Base-by-base conservation (phyloP, 768 basidiomycete genomes). In the Serendipita indica region DNA sequence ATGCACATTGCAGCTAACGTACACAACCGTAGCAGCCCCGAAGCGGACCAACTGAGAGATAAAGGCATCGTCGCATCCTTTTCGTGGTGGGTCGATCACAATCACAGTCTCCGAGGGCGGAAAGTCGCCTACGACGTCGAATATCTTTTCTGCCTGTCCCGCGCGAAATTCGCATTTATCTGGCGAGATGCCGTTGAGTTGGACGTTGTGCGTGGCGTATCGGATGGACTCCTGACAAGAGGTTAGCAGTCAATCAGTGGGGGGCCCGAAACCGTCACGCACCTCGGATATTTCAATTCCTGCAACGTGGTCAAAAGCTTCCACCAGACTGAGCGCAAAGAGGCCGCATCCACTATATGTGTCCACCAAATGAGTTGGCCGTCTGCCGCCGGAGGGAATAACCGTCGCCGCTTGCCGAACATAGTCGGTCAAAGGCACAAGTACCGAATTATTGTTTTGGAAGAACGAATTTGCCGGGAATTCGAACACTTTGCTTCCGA, bases 361-460 rank as follows among this genome's bases (percentile, higher is more conserved):
- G 67, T 99, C 94, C 30, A 99, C 89, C 43, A 98, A 83, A 70
- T 94, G 92, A 0, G 87, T 91, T 14, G 71, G 71, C 10, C 56
- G 56, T 14, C 57, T 61, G 39, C 32, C 25, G 32, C 30, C 49
- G 12, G 25, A 4, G 7, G 49, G 49, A n/a, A 33, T n/a, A 4
- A 28, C 22, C 65, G 83, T 81, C 65, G 92, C 82, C 57, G 85
- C 81, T 28, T 84, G 78, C 41, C 77, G 77, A 58, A 94, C 90
- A 71, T 93, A 89, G 61, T 79, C 67, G n/a, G 87, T 86, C 56
- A 99, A 77, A 0, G 89, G 82, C 3, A 82, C 75, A 28, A 98
- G 79, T 35, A 94, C 86, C 4, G 88, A 82, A 67, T 94, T 93
- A 78, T 99, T 99, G 75, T 97, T 97, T 67, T 99, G 94, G 79